Evolutionary conservation across 1,284 basidiomycete species (phyloP).

Genomic region (Fereydounia khargensis): DNA sequence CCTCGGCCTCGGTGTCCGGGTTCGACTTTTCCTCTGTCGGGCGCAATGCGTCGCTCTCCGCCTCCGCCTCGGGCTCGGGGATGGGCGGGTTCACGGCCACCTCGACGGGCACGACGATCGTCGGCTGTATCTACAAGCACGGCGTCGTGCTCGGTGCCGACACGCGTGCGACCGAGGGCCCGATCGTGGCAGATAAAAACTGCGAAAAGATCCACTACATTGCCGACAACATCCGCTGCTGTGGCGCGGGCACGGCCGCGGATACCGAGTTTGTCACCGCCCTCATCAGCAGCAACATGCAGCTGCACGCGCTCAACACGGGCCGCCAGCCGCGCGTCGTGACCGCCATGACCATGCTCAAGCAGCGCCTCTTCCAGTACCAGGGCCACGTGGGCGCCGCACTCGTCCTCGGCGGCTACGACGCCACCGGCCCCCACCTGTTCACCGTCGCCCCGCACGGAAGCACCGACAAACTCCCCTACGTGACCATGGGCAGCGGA

Average conservation of each 20-base stretch:
- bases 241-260: slow-evolving; percentile 95
- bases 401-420: slow-evolving; percentile 94
- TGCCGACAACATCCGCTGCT: slow-evolving; percentile 74
- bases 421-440: slow-evolving; percentile 85
- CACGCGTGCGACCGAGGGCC: slow-evolving; percentile 89
- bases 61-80: slow-evolving; percentile 69
- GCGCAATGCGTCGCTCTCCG: slow-evolving; percentile 76
- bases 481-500: slow-evolving; percentile 98
- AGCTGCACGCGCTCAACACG: slow-evolving; percentile 54
- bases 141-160: slow-evolving; percentile 95
- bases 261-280: slow-evolving; percentile 82
- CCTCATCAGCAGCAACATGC: slow-evolving; percentile 54
- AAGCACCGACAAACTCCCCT: slow-evolving; percentile 96
- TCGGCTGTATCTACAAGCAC: slow-evolving; percentile 84
- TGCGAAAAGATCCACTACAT: slow-evolving; percentile 98
- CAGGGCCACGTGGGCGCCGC: slow-evolving; percentile 94
- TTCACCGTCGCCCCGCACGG: slow-evolving; percentile 97
- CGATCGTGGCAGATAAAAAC: slow-evolving; percentile 98
- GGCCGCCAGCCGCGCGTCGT: slow-evolving; percentile 69
- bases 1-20: slow-evolving; percentile 57
- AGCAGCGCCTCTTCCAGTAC: slow-evolving; percentile 81
- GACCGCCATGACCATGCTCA: slow-evolving; percentile 97
- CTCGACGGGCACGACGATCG: slow-evolving; percentile 87
- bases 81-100: slow-evolving; percentile 60
- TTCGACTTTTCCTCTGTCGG: slow-evolving; percentile 72